phyloP scores from a whole-genome alignment of 139 green algal genomes.

The Helicosporidium sp. region DNA sequence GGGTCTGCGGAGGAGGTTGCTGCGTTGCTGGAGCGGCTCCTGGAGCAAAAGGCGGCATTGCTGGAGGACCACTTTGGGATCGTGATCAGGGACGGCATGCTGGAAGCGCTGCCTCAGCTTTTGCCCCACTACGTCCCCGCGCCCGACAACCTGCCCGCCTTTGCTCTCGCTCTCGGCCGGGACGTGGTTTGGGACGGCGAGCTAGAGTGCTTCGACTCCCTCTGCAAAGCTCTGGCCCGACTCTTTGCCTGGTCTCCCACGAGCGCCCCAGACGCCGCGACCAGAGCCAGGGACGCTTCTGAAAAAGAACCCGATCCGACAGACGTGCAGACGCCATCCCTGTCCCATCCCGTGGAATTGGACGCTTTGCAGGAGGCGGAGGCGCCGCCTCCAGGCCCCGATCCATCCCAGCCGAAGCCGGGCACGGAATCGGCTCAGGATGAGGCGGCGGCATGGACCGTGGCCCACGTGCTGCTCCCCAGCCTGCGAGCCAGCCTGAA shows the following conservation, averaged over 20 bases:
- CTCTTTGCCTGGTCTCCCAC: too few relatives aligned
- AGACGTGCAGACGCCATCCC: neutral
- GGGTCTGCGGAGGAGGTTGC: conserved; percentile 37
- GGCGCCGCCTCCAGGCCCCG: too few relatives aligned
- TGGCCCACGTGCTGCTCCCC: neutral
- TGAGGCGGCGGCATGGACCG: neutral
- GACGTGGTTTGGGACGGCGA: neutral
- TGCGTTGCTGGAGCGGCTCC: conserved; percentile 22
- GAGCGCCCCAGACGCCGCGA: too few relatives aligned
- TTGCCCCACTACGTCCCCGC: too few relatives aligned
- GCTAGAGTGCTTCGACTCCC: conserved; percentile 17
- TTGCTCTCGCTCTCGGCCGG: too few relatives aligned
- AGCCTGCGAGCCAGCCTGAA: conserved; percentile 15
- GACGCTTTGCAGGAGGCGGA: neutral
- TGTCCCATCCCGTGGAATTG: neutral
- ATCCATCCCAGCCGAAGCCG: neutral
- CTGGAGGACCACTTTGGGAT: conserved; percentile 49
- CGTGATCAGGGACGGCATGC: conserved; percentile 13
- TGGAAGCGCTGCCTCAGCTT: neutral
- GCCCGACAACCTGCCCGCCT: too few relatives aligned
- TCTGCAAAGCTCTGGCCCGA: conserved; percentile 6
- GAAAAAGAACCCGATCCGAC: too few relatives aligned
- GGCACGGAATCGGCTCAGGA: neutral
- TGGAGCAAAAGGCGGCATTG: conserved; percentile 5
- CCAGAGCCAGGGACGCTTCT: too few relatives aligned